Conservation (phyloP, 192 early-diverging fungal species). For the Fimicolochytrium jonesii region DNA sequence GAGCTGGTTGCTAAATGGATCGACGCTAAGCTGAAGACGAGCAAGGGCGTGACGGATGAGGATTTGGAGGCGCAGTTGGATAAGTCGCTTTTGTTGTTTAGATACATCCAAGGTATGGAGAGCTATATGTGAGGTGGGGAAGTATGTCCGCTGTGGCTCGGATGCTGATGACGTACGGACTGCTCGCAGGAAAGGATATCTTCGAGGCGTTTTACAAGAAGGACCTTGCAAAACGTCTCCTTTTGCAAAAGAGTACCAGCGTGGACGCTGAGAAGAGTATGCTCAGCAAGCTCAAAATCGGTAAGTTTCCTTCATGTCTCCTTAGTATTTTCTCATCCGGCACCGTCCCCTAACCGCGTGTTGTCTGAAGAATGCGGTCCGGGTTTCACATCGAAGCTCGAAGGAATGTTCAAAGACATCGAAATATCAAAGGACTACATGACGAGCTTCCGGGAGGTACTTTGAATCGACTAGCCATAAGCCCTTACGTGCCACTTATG, state of each 20-base stretch:
- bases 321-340: too few species aligned
- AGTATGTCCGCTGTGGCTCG: not conserved
- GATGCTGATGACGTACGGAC: not conserved
- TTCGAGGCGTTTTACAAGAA: slow-evolving; percentile 97
- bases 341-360: too few species aligned
- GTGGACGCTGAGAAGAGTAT: slow-evolving; percentile 86
- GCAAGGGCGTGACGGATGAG: slow-evolving; percentile 63
- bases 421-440: slow-evolving; percentile 74
- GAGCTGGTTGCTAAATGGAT: slow-evolving; percentile 92
- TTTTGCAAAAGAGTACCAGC: slow-evolving; percentile 73
- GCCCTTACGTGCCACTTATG: too few species aligned
- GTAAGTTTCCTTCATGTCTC: not conserved
- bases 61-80: slow-evolving; percentile 64
- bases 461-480: not conserved
- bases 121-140: not conserved
- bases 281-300: slow-evolving; percentile 73
- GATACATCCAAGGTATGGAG: slow-evolving; percentile 61
- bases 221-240: slow-evolving; percentile 83
- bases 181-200: slow-evolving; percentile 77
- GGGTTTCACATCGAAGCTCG: slow-evolving; percentile 87
- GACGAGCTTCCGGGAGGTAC: slow-evolving; percentile 40
- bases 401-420: slow-evolving; percentile 97
- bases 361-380: slow-evolving; percentile 77
- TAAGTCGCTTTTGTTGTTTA: slow-evolving; percentile 80
- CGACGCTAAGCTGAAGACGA: slow-evolving; percentile 81